Conservation (phyloP, 108 stramenopile genomes). For the Pseudonitzschia multiseries region DNA sequence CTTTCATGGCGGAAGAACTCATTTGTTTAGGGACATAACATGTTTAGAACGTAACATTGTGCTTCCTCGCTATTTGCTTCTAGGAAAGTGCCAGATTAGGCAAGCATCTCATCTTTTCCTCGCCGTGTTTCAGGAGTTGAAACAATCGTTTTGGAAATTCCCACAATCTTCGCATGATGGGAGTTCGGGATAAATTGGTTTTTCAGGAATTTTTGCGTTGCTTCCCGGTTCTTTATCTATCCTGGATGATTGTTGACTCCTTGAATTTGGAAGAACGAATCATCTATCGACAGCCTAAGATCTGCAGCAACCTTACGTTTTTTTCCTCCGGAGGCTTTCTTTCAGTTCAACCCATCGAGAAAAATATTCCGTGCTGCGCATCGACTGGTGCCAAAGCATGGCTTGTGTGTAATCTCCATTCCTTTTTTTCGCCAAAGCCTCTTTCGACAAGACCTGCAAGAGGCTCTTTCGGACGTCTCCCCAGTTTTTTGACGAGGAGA, state of each 20-base stretch:
- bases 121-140: neutral
- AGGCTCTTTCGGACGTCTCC: slow-evolving; percentile 25
- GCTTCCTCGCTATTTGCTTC: no score
- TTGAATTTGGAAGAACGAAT: no score
- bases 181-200: neutral
- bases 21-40: no score
- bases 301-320: neutral
- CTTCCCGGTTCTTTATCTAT: no score
- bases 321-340: slow-evolving; percentile 18
- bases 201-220: no score
- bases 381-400: slow-evolving; percentile 62
- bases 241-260: no score
- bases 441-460: slow-evolving; percentile 7
- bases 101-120: neutral
- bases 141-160: neutral
- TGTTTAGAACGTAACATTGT: no score
- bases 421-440: slow-evolving; percentile 28
- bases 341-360: slow-evolving; percentile 75
- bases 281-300: no score
- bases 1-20: no score
- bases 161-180: no score
- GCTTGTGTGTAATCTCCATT: slow-evolving; percentile 38
- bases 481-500: slow-evolving; percentile 35
- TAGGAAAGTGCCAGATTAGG: no score
- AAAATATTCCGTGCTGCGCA: slow-evolving; percentile 75